Conservation (phyloP, 805 yeast species). For the Hanseniaspora nectarophila region DNA sequence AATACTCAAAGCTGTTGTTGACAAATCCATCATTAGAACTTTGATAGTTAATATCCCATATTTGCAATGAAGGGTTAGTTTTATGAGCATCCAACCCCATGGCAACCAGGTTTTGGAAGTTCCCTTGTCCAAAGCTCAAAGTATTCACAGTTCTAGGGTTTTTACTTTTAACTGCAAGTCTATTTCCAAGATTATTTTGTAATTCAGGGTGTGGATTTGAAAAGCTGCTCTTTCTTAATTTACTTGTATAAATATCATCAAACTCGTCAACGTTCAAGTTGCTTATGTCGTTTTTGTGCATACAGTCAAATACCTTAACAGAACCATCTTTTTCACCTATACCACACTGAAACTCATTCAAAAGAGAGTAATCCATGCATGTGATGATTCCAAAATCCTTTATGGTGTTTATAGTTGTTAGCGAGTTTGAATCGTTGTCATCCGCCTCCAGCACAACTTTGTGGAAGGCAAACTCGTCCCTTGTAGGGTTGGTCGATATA, state of each 20-base stretch:
- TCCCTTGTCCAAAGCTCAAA: constrained; percentile 45
- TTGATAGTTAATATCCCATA: constrained; percentile 67
- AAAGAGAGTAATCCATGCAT: constrained; percentile 50
- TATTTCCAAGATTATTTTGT: constrained; percentile 15
- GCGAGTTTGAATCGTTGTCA: constrained; percentile 42
- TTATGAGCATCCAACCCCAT: constrained; percentile 70
- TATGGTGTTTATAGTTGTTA: constrained; percentile 40
- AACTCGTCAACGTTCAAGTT: constrained; percentile 8
- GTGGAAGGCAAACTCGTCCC: constrained; percentile 66
- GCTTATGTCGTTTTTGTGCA: constrained; percentile 17
- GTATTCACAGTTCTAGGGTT: constrained; percentile 68
- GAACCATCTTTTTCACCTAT: constrained; percentile 67
- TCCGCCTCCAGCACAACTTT: constrained; percentile 37
- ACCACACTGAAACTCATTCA: constrained; percentile 47
- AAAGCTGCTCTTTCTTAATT: constrained; percentile 15
- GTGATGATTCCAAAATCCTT: constrained; percentile 59
- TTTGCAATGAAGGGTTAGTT: constrained; percentile 60
- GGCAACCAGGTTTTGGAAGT: constrained; percentile 48
- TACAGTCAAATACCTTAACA: constrained; percentile 51
- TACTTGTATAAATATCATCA: neutral
- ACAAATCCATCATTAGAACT: constrained; percentile 40
- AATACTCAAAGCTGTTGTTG: constrained; percentile 45
- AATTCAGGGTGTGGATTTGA: constrained; percentile 14
- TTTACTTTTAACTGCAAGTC: constrained; percentile 41
- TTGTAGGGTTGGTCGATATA: constrained; percentile 60